These are phyloP conservation scores for Saprolegnia parasitica DNA, from an alignment of 352 stramenopile genomes.

Conservation along the genomic window DNA sequence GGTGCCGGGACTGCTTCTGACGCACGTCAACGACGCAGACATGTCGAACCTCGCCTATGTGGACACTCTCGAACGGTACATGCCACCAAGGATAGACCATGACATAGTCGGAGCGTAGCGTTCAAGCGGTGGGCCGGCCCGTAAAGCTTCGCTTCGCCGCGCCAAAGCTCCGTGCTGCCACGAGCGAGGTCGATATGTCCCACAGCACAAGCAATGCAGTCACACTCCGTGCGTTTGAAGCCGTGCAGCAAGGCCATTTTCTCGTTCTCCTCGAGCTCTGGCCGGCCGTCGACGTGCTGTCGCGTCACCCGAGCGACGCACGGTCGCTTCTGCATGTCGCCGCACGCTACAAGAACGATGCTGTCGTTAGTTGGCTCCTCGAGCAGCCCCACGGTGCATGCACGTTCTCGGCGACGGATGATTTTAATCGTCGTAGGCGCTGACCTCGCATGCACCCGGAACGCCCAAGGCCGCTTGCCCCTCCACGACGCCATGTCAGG, in stretches of 20 bases:
- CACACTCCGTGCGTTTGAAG: conserved; percentile 16
- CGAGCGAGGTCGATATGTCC: background rate
- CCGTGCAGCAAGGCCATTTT: conserved; percentile 21
- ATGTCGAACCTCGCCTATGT: conserved; percentile 15
- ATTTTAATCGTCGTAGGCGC: background rate
- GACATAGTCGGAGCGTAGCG: background rate
- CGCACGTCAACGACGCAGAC: conserved; percentile 24
- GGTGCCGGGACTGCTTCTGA: conserved; percentile 8
- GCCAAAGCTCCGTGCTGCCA: background rate
- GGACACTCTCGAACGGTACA: conserved; percentile 1
- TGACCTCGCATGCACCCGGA: background rate
- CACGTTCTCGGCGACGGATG: background rate
- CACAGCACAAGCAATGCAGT: background rate
- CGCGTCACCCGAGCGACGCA: conserved; percentile 3
- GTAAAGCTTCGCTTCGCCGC: conserved; percentile 14
- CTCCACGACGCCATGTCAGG: conserved; percentile 23
- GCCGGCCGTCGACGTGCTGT: conserved; percentile 13
- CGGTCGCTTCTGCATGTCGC: conserved; percentile 25
- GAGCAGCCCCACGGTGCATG: background rate
- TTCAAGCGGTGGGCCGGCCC: conserved; percentile 14
- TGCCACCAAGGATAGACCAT: too few species aligned
- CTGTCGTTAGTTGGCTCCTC: conserved; percentile 2
- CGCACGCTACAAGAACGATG: conserved; percentile 16
- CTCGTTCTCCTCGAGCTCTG: conserved; percentile 17
- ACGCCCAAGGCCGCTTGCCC: conserved; percentile 11